Conservation (phyloP, 495 filamentous ascomycete species). For the Aspergillus conjunctus region DNA sequence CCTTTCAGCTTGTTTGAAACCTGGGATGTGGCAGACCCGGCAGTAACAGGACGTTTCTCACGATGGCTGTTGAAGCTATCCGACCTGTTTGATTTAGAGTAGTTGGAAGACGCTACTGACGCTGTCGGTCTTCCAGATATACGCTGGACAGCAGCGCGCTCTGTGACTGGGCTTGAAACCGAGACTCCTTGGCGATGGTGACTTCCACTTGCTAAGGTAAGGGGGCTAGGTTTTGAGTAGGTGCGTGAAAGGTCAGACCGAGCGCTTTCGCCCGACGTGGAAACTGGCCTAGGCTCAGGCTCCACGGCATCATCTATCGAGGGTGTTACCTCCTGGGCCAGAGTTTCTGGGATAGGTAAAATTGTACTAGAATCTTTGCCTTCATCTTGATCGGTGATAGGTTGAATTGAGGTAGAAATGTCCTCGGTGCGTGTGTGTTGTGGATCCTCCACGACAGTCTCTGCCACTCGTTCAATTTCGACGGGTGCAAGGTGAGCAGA, state of each 20-base stretch:
- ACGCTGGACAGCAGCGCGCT: constrained; percentile 56
- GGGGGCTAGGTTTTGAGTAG: constrained; percentile 32
- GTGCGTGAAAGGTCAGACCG: constrained; percentile 35
- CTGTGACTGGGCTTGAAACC: constrained; percentile 26
- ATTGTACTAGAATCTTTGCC: constrained; percentile 26
- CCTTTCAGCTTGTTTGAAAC: constrained; percentile 56
- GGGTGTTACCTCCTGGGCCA: constrained; percentile 17
- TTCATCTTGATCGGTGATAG: constrained; percentile 27
- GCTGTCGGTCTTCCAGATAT: constrained; percentile 39
- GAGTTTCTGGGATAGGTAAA: constrained; percentile 23
- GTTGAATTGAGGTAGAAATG: constrained; percentile 26
- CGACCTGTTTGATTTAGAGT: constrained; percentile 38
- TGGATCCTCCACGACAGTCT: constrained; percentile 25
- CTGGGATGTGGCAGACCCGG: constrained; percentile 55
- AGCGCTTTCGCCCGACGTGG: constrained; percentile 43
- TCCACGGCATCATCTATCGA: constrained; percentile 18
- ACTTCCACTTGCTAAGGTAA: constrained; percentile 27
- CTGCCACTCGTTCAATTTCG: constrained; percentile 28
- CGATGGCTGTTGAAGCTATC: constrained; percentile 50
- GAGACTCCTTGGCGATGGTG: constrained; percentile 26
- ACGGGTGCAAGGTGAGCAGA: constrained; percentile 29
- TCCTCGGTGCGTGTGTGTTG: constrained; percentile 38
- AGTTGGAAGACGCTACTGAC: constrained; percentile 35
- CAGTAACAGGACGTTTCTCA: constrained; percentile 56
- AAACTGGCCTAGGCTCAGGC: constrained; percentile 23